Percentiles rank a stretch among this genome's conserved stretches.
Evolutionary conservation across 805 yeast species (phyloP).

Genomic region (Candida chilensis): DNA sequence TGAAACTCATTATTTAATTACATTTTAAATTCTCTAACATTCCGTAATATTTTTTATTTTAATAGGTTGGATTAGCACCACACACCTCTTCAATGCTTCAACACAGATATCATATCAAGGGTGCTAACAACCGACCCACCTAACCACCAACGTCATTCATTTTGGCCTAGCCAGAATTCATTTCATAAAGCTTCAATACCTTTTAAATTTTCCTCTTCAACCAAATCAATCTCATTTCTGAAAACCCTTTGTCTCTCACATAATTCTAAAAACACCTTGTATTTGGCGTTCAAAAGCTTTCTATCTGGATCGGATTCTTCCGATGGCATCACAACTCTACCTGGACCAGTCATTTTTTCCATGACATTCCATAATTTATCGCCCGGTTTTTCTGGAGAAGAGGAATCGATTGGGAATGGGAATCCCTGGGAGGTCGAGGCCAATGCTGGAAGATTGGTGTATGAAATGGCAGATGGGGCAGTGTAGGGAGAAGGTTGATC

Average conservation of each 20-base stretch:
- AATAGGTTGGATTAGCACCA: too few relatives aligned
- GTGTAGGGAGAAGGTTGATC: conserved; percentile 61
- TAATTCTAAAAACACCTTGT: conserved; percentile 81
- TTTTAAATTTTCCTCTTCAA: too few relatives aligned
- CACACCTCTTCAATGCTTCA: too few relatives aligned
- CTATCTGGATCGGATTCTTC: conserved; percentile 53
- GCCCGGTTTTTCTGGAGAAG: conserved; percentile 34
- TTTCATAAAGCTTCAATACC: too few relatives aligned
- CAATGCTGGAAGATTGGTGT: too few relatives aligned
- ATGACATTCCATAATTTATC: conserved; percentile 79
- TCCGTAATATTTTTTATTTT: too few relatives aligned
- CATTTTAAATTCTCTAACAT: too few relatives aligned
- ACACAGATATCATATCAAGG: too few relatives aligned
- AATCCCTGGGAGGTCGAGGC: conserved; percentile 43
- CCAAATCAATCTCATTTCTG: conserved; percentile 55
- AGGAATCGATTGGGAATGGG: conserved; percentile 40
- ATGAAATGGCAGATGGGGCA: conserved; percentile 75
- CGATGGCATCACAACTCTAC: conserved; percentile 68
- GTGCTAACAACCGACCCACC: too few relatives aligned
- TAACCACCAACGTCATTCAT: too few relatives aligned
- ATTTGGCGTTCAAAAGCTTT: conserved; percentile 66
- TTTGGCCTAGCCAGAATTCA: too few relatives aligned
- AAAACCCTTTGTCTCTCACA: conserved; percentile 73
- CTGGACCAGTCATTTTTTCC: conserved; percentile 78
- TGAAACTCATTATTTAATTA: too few relatives aligned